phyloP scores from a whole-genome alignment of 129 eudicot genomes.

The Logfia minima region DNA sequence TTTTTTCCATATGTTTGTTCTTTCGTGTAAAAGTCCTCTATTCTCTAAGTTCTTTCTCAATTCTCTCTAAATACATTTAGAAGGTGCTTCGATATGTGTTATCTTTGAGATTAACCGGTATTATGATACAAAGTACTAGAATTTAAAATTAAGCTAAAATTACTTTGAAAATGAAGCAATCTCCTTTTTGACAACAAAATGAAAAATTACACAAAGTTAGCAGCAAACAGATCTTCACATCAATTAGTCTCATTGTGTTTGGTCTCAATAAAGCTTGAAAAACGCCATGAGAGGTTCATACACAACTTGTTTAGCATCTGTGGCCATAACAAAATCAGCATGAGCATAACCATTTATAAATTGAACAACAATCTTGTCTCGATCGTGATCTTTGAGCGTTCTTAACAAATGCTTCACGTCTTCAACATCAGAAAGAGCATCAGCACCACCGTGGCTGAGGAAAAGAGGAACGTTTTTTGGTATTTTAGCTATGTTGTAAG shows the following conservation, averaged over 20 bases:
- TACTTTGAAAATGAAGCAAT: background rate
- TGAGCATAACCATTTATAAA: conserved; percentile 48
- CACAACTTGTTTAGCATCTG: conserved; percentile 57
- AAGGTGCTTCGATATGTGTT: background rate
- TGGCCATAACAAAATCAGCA: conserved; percentile 55
- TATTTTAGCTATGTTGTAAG: conserved; percentile 56
- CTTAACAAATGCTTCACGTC: conserved; percentile 52
- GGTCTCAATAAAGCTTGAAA: conserved; percentile 31
- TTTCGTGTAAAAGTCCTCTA: background rate
- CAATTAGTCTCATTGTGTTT: background rate
- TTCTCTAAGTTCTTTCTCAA: too few species aligned
- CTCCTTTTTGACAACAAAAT: background rate
- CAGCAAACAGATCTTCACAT: background rate
- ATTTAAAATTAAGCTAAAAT: too few species aligned
- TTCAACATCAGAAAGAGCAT: conserved; percentile 50
- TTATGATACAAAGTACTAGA: background rate
- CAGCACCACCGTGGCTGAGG: conserved; percentile 68
- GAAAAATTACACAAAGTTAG: background rate
- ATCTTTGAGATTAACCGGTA: background rate
- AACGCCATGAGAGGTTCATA: conserved; percentile 61
- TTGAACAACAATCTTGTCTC: conserved; percentile 46
- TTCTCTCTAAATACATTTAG: too few species aligned
- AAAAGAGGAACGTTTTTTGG: conserved; percentile 61
- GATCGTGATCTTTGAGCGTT: conserved; percentile 44
- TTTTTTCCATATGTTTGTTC: background rate